phyloP scores from a whole-genome alignment of 768 basidiomycete genomes.

The Mycena galopus region DNA sequence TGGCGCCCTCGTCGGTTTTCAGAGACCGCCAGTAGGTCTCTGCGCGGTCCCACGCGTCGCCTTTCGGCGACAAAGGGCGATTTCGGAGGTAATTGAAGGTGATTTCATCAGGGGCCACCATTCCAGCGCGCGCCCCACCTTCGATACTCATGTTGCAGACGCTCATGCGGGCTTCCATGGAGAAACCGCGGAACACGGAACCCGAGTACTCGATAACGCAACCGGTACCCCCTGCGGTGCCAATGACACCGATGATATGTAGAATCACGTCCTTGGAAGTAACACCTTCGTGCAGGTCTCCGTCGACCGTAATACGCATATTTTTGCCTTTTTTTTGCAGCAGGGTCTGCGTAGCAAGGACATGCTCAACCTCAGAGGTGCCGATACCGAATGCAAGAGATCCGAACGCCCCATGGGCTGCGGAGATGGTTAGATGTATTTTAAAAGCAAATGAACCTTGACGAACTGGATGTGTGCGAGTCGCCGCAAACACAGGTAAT shows the following conservation, averaged over 20 bases:
- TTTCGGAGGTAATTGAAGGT: conserved; percentile 88
- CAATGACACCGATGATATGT: conserved; percentile 91
- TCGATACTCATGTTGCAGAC: conserved; percentile 97
- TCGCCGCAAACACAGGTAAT: conserved; percentile 92
- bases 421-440: conserved; percentile 5
- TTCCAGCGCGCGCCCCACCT: conserved; percentile 92
- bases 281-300: conserved; percentile 83
- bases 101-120: conserved; percentile 91
- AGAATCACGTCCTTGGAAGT: conserved; percentile 92
- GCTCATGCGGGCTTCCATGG: conserved; percentile 93
- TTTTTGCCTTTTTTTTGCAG: conserved; percentile 91
- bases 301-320: conserved; percentile 92
- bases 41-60: conserved; percentile 88
- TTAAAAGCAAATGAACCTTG: not conserved
- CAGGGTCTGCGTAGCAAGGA: conserved; percentile 91
- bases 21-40: conserved; percentile 89
- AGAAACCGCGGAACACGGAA: conserved; percentile 86
- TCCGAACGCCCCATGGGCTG: conserved; percentile 93
- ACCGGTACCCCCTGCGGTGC: conserved; percentile 95
- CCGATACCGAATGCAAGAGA: conserved; percentile 95
- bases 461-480: conserved; percentile 91
- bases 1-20: conserved; percentile 83
- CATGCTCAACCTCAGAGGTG: conserved; percentile 95
- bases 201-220: conserved; percentile 93
- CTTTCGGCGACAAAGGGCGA: conserved; percentile 85